Evolutionary conservation across 2,329 filamentous ascomycete species (phyloP).

Genomic region (Tolypocladium album): DNA sequence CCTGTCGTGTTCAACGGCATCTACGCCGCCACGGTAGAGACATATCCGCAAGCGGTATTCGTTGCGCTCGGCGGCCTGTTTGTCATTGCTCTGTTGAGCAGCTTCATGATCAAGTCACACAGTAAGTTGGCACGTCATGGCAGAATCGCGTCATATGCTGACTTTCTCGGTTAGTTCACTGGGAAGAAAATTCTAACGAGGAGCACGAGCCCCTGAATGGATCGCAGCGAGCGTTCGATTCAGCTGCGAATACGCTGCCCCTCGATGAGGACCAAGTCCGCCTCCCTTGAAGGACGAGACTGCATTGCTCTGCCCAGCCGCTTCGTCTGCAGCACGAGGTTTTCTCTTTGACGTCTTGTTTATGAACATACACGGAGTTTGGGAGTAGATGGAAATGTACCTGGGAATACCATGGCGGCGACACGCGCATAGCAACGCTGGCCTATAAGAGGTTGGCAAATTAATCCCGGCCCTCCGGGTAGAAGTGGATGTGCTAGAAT

Average conservation of each 20-base stretch:
- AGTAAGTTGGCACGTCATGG: conserved; percentile 40
- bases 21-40: conserved; percentile 70
- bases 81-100: conserved; percentile 50
- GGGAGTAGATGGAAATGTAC: background rate
- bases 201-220: conserved; percentile 14
- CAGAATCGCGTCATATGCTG: background rate
- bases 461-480: background rate
- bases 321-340: background rate
- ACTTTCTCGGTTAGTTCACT: conserved; percentile 16
- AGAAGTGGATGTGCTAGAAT: background rate
- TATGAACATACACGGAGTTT: background rate
- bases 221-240: conserved; percentile 4
- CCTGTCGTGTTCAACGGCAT: conserved; percentile 79
- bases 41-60: conserved; percentile 74
- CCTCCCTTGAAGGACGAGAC: conserved; percentile 6
- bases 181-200: conserved; percentile 15
- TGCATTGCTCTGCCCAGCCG: background rate
- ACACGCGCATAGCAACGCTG: background rate
- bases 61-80: conserved; percentile 62
- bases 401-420: background rate
- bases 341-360: background rate
- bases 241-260: conserved; percentile 7
- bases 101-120: conserved; percentile 62
- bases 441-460: background rate
- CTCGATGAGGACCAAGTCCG: conserved; percentile 17